phyloP scores from a whole-genome alignment of 192 early-diverging fungal genomes.

The Backusella sp. region DNA sequence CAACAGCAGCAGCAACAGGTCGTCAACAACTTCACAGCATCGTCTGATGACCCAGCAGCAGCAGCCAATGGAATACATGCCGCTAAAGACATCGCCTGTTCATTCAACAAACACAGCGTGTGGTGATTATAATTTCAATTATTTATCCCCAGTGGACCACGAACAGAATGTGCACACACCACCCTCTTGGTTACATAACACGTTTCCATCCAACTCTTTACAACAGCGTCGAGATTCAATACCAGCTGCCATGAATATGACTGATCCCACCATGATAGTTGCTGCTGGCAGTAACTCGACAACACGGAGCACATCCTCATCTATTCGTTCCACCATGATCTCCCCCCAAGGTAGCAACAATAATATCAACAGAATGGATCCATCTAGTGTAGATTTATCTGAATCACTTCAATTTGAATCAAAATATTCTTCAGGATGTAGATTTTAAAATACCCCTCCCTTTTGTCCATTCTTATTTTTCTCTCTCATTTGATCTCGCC shows the following conservation, averaged over 20 bases:
- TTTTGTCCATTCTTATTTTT: not conserved
- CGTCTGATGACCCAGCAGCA: not conserved
- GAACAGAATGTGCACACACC: slow-evolving; percentile 8
- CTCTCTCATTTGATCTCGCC: not conserved
- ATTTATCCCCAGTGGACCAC: not conserved
- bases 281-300: slow-evolving; percentile 16
- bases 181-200: slow-evolving; percentile 2
- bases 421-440: not conserved
- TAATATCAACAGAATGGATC: not conserved
- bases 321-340: not conserved
- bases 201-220: not conserved
- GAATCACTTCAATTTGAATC: not conserved
- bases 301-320: not conserved
- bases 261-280: not conserved
- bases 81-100: not conserved
- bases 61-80: not conserved
- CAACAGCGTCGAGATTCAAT: slow-evolving; percentile 6
- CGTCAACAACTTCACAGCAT: not conserved
- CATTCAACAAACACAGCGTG: not conserved
- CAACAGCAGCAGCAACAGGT: not conserved
- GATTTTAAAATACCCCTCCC: not conserved
- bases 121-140: not conserved
- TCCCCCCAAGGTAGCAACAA: not conserved
- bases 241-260: slow-evolving; percentile 1
- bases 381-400: not conserved